Evolutionary conservation across 2,329 filamentous ascomycete species (phyloP), one percentile per base, ranked within the genome.

Genomic region (Fusarium ramigenum): DNA sequence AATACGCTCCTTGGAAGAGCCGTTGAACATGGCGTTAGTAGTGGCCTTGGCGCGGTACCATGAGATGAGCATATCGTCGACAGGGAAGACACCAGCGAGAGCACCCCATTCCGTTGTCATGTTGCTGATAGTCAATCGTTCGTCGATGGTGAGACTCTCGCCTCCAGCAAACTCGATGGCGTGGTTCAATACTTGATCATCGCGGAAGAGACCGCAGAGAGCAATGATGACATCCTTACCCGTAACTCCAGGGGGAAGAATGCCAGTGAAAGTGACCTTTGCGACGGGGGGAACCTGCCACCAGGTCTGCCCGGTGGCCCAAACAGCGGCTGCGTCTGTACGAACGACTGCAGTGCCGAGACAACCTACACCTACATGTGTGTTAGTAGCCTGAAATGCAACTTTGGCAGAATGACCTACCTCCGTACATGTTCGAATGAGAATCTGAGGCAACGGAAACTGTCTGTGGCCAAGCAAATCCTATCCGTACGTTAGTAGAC

Each of bases 161-260:
- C 79, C 86, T 96, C 95, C 96, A 1, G 90, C 91, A 78, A 98
- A 97, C 79, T 98, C 96, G 68, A 98, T 91, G 9, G 91, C 91
- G 79, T 97, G 94, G 83, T 98, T 98, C 19, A 98, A 87, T 0
- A 98, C 96, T 49, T 97, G 94, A 75, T 94, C 92, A 60, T 93
- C 90, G 82, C 93, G 93, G 85, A 98, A 97, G 0, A 97, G 83
- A 2, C 93, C 93, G 75, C 94, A 97, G 2, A 98, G 87, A 1
- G 94, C 93, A 32, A 98, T 89, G 74, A 98, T 98, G 18, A 97
- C 93, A 81, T 98, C 96, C 82, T 99, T 98, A 36, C 95, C 96
- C 0, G 93, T 94, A 2, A 97, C 95, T 16, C 95, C 95, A 2
- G 85, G 84, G 0, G 94, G 95, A 11, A 97, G 84, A 1, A 89